Percentiles rank a stretch among this genome's conserved stretches.
phyloP scores from a whole-genome alignment of 345 rosid genomes.

The Gynandropsis gynandra region DNA sequence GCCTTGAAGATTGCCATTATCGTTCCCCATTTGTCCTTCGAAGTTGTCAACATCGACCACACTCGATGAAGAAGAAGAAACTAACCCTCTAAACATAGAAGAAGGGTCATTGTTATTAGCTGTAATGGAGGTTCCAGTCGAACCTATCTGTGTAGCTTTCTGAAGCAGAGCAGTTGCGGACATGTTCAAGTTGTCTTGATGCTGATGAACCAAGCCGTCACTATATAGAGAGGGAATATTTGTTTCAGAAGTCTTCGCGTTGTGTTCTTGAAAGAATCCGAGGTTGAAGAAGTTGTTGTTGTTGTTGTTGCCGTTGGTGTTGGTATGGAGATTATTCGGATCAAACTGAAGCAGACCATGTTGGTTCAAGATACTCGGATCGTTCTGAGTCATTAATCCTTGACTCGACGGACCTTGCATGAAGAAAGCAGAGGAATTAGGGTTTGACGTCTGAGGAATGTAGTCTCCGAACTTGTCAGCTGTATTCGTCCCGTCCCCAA shows the following conservation, averaged over 20 bases:
- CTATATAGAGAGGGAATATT: slow-evolving; percentile 26
- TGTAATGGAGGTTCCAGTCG: too few relatives aligned
- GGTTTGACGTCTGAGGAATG: slow-evolving; percentile 32
- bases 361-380: slow-evolving; percentile 25
- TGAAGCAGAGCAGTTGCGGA: slow-evolving; percentile 87
- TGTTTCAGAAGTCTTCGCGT: slow-evolving; percentile 20
- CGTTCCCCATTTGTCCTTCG: slow-evolving; percentile 30
- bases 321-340: neutral
- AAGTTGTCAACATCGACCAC: slow-evolving; percentile 20
- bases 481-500: slow-evolving; percentile 11
- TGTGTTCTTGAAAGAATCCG: slow-evolving; percentile 40
- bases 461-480: slow-evolving; percentile 30
- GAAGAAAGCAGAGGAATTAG: slow-evolving; percentile 30
- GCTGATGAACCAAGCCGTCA: slow-evolving; percentile 27
- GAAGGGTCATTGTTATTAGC: slow-evolving; percentile 32
- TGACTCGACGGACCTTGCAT: slow-evolving; percentile 40
- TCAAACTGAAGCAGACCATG: slow-evolving; percentile 21
- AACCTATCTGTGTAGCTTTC: slow-evolving; percentile 85
- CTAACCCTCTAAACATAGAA: slow-evolving; percentile 46
- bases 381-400: slow-evolving; percentile 22
- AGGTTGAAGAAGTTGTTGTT: slow-evolving; percentile 35
- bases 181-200: slow-evolving; percentile 41
- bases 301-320: slow-evolving; percentile 14
- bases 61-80: slow-evolving; percentile 31
- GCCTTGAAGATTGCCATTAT: slow-evolving; percentile 50